phyloP scores from a whole-genome alignment of 345 rosid genomes.

The Syzygium oleosum region DNA sequence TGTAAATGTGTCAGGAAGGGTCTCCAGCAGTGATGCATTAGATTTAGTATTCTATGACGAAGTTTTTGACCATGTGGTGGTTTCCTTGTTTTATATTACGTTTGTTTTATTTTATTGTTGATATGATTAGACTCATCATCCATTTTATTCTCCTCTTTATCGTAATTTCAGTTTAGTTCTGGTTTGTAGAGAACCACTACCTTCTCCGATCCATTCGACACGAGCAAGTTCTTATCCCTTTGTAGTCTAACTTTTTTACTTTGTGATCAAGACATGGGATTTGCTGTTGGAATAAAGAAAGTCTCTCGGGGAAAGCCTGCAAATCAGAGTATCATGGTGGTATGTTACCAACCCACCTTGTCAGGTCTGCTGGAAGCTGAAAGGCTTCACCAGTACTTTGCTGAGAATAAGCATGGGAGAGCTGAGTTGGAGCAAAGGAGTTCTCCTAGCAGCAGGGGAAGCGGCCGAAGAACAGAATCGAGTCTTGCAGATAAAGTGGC shows the following conservation, averaged over 20 bases:
- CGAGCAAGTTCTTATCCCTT: neutral
- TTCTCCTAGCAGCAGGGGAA: neutral
- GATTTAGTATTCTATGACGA: neutral
- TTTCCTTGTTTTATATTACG: neutral
- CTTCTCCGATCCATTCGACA: neutral
- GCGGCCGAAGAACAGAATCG: neutral
- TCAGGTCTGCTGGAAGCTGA: conserved; percentile 40
- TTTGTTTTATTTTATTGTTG: neutral
- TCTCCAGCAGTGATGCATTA: neutral
- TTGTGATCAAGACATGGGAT: conserved; percentile 27
- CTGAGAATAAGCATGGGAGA: conserved; percentile 28
- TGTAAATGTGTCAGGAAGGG: neutral
- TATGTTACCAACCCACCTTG: conserved; percentile 27
- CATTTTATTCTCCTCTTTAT: neutral
- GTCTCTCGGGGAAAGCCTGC: conserved; percentile 37
- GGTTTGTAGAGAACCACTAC: neutral
- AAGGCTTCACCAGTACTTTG: conserved; percentile 28
- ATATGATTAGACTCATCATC: neutral
- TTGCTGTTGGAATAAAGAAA: conserved; percentile 16
- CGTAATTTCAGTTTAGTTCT: neutral
- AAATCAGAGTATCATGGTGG: conserved; percentile 37
- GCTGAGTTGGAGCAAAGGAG: conserved; percentile 15
- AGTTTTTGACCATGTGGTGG: neutral
- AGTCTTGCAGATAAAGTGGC: conserved; percentile 1
- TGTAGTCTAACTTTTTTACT: neutral